Evolutionary conservation across 768 basidiomycete genomes (phyloP).

Genomic region (Termitomyces eurrhizus): DNA sequence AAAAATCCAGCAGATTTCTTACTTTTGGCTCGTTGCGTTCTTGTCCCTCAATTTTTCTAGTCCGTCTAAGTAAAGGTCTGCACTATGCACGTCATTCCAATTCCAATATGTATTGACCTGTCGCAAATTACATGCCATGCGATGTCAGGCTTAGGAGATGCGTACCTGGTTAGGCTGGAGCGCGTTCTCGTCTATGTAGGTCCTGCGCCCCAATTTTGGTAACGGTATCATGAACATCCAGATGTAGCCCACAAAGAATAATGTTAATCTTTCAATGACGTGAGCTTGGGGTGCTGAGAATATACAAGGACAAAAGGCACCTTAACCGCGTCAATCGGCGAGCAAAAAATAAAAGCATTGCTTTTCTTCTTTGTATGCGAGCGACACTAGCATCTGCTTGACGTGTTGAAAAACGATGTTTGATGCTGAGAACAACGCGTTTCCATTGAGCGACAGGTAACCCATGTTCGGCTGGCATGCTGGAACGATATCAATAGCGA

Average conservation of each 20-base stretch:
- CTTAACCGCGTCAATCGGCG: constrained; percentile 31
- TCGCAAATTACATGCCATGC: neutral
- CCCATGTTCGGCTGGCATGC: constrained; percentile 3
- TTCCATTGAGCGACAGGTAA: constrained; percentile 5
- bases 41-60: constrained; percentile 58
- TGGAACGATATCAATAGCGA: neutral
- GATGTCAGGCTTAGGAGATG: neutral
- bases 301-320: constrained; percentile 19
- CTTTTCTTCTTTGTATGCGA: constrained; percentile 44
- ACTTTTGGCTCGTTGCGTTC: constrained; percentile 73
- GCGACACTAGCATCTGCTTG: constrained; percentile 27
- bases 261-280: constrained; percentile 36
- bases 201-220: constrained; percentile 55
- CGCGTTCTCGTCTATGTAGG: constrained; percentile 95
- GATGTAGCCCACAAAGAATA: constrained; percentile 66
- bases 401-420: constrained; percentile 15
- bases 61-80: constrained; percentile 75
- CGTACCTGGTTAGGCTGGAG: constrained; percentile 86
- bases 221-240: constrained; percentile 84
- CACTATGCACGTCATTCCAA: constrained; percentile 86
- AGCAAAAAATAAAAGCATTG: constrained; percentile 30
- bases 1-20: constrained; percentile 26
- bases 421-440: constrained; percentile 18
- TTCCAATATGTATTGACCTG: constrained; percentile 91
- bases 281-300: constrained; percentile 5